These are phyloP conservation scores for Articulospora tetracladia DNA, from an alignment of 495 filamentous ascomycete genomes.

Conservation along the genomic window DNA sequence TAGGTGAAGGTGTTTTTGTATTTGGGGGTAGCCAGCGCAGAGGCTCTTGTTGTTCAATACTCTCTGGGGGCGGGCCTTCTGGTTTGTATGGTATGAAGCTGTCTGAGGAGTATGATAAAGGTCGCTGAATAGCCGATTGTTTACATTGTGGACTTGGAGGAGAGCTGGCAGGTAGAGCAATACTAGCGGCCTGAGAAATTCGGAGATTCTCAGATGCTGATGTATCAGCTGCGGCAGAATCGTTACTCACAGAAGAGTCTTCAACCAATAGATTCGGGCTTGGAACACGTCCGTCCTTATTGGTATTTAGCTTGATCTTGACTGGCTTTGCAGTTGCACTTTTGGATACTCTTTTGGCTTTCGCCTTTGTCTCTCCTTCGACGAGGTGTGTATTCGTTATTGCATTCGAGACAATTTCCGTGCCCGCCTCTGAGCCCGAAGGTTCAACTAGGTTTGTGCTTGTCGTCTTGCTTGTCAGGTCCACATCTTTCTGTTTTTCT, in stretches of 20 bases:
- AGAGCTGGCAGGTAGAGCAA: slow-evolving; percentile 23
- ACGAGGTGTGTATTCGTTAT: too few species aligned
- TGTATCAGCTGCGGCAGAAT: background rate
- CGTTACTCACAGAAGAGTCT: background rate
- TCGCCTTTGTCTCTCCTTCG: too few species aligned
- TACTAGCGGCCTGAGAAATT: slow-evolving; percentile 5
- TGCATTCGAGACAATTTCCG: too few species aligned
- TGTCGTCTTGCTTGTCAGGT: too few species aligned
- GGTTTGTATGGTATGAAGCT: slow-evolving; percentile 30
- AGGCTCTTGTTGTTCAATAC: slow-evolving; percentile 11
- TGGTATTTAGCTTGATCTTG: too few species aligned
- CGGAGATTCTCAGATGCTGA: background rate
- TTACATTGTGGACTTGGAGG: slow-evolving; percentile 6
- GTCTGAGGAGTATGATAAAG: slow-evolving; percentile 23
- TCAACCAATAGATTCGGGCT: too few species aligned
- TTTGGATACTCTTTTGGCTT: too few species aligned
- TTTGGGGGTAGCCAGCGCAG: slow-evolving; percentile 20
- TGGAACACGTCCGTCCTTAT: too few species aligned
- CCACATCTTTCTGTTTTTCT: too few species aligned
- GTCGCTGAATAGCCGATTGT: background rate
- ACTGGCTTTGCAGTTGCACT: too few species aligned
- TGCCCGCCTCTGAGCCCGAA: too few species aligned
- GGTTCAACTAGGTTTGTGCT: too few species aligned
- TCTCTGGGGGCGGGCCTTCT: slow-evolving; percentile 17
- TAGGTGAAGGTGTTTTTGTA: slow-evolving; percentile 30